A percentile compares a stretch with the other conserved stretches of the same genome.
Conservation (phyloP, 2,329 filamentous ascomycete species). For the Aspergillus nomiae region DNA sequence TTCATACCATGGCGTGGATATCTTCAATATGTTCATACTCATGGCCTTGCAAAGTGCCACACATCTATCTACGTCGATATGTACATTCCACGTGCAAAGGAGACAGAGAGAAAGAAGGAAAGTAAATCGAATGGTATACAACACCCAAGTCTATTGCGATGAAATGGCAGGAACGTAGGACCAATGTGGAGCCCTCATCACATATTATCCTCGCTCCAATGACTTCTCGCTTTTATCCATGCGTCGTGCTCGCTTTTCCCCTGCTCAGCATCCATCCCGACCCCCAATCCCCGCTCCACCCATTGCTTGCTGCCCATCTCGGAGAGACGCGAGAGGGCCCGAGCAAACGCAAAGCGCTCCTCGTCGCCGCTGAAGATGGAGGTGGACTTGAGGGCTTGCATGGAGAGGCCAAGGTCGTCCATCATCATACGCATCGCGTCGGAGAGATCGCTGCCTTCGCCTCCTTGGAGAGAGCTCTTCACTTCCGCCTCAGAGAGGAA, state of each 20-base stretch:
- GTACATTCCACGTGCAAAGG: not conserved
- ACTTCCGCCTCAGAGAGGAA: constrained; percentile 77
- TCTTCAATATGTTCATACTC: not conserved
- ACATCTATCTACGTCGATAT: not conserved
- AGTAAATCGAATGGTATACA: not conserved
- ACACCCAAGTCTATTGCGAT: not conserved
- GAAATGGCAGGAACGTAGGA: not conserved
- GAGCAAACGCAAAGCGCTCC: constrained; percentile 92
- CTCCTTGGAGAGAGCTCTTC: constrained; percentile 56
- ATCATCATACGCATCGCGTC: constrained; percentile 77
- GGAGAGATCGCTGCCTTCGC: constrained; percentile 56
- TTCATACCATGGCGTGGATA: not conserved
- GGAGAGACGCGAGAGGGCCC: constrained; percentile 77
- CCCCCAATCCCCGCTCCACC: constrained; percentile 74
- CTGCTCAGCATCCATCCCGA: constrained; percentile 48
- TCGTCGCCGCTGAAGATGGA: constrained; percentile 92
- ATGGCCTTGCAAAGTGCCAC: not conserved
- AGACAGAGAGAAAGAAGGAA: not conserved
- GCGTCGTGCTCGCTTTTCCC: constrained; percentile 49
- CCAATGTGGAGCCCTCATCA: constrained; percentile 19
- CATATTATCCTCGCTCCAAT: constrained; percentile 54
- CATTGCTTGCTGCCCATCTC: constrained; percentile 96
- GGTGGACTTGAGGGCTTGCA: constrained; percentile 79
- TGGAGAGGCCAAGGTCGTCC: constrained; percentile 84
- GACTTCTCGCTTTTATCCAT: constrained; percentile 52